These are phyloP conservation scores for Lignosus rhinocerotis DNA, from an alignment of 1,284 basidiomycete species.

Conservation along the genomic window DNA sequence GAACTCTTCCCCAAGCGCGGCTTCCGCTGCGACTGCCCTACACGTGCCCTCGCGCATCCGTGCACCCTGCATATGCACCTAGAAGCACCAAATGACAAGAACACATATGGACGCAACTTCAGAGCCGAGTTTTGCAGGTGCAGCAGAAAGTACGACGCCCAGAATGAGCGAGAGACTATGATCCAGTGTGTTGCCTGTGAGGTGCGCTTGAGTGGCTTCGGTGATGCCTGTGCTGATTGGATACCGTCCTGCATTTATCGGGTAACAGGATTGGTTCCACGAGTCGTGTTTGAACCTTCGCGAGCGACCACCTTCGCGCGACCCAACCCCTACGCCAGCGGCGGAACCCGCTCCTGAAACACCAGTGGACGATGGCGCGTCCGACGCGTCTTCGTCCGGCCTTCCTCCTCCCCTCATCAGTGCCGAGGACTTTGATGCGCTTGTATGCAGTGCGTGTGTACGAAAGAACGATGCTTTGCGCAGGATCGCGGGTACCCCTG, in stretches of 20 bases:
- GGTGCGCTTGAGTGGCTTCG: constrained; percentile 43
- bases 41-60: constrained; percentile 51
- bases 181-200: constrained; percentile 82
- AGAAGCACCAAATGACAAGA: constrained; percentile 57
- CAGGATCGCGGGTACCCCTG: constrained; percentile 65
- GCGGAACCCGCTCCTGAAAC: constrained; percentile 26
- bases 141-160: constrained; percentile 64
- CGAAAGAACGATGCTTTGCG: constrained; percentile 49
- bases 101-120: constrained; percentile 71
- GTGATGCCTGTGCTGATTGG: constrained; percentile 11
- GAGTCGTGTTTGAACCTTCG: constrained; percentile 81
- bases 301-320: constrained; percentile 54
- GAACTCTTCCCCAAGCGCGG: constrained; percentile 81
- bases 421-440: constrained; percentile 66
- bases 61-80: constrained; percentile 59
- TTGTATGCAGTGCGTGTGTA: constrained; percentile 71
- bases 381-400: constrained; percentile 60
- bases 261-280: constrained; percentile 79
- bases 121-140: constrained; percentile 70
- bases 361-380: constrained; percentile 49
- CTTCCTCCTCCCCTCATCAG: constrained; percentile 67
- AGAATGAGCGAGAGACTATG: constrained; percentile 76
- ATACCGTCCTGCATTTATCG: too few relatives aligned
- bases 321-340: constrained; percentile 39
- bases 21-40: constrained; percentile 83